phyloP scores from a whole-genome alignment of 495 filamentous ascomycete species.

The Diplogelasinospora grovesii region DNA sequence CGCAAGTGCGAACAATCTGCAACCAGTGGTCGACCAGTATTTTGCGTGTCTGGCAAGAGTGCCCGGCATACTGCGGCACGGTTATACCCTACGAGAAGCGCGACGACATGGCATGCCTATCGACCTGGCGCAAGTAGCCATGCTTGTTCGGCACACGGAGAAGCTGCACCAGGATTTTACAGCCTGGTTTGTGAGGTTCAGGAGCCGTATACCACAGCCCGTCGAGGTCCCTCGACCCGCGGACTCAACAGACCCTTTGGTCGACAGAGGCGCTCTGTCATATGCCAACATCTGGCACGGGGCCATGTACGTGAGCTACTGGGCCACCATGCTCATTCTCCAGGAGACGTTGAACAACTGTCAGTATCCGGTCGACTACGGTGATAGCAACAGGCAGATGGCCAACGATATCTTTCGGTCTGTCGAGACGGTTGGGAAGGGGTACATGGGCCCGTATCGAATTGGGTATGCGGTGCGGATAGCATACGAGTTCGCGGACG shows the following conservation, averaged over 20 bases:
- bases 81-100: conserved; percentile 9
- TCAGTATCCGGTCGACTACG: conserved; percentile 1
- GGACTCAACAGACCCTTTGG: conserved; percentile 3
- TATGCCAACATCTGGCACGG: conserved; percentile 10
- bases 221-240: conserved; percentile 12
- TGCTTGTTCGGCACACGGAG: background rate
- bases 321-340: conserved; percentile 15
- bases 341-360: conserved; percentile 12
- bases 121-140: background rate
- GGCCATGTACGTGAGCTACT: conserved; percentile 12
- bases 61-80: conserved; percentile 10
- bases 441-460: conserved; percentile 15
- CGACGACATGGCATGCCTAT: conserved; percentile 1
- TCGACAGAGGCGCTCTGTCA: conserved; percentile 2
- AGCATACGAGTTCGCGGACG: conserved; percentile 13
- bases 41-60: conserved; percentile 10
- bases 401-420: conserved; percentile 13
- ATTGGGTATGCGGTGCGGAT: conserved; percentile 13
- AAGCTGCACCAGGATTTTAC: conserved; percentile 2
- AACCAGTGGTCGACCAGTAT: conserved; percentile 4
- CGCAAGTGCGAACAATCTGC: background rate
- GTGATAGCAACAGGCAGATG: conserved; percentile 5
- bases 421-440: conserved; percentile 8
- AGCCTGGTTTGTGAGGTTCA: conserved; percentile 6
- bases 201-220: background rate